Percentiles rank a stretch among this genome's conserved stretches.
Conservation (phyloP, 2,329 filamentous ascomycete species). For the Lojkania enalia region DNA sequence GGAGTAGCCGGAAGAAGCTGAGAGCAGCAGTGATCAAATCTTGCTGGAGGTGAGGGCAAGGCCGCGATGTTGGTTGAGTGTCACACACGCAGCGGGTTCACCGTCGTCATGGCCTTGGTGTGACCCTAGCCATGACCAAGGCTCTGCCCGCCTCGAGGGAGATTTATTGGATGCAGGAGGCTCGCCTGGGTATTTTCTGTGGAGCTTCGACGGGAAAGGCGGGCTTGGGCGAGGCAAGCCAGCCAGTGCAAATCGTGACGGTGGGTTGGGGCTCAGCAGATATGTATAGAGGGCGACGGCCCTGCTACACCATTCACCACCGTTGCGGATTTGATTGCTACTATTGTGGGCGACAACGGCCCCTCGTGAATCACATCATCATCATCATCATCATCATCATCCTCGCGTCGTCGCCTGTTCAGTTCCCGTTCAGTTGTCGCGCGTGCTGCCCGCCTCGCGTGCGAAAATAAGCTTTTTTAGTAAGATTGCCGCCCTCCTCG, state of each 20-base stretch:
- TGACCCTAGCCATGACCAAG: slow-evolving; percentile 34
- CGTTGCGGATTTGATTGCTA: too few relatives aligned
- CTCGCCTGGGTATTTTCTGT: slow-evolving; percentile 16
- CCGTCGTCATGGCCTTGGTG: slow-evolving; percentile 23
- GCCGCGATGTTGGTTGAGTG: slow-evolving; percentile 9
- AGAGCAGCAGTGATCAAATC: background rate
- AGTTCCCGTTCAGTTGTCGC: slow-evolving; percentile 1
- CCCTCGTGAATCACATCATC: too few relatives aligned
- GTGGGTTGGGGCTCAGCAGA: too few relatives aligned
- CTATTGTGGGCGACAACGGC: too few relatives aligned
- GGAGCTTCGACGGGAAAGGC: background rate
- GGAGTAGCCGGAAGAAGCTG: background rate
- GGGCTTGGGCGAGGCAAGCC: background rate
- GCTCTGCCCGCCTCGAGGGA: slow-evolving; percentile 7
- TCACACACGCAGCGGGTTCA: slow-evolving; percentile 8
- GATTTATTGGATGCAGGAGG: slow-evolving; percentile 21
- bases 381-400: too few relatives aligned
- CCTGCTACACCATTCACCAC: too few relatives aligned
- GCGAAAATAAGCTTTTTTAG: slow-evolving; percentile 2
- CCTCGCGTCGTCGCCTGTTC: background rate
- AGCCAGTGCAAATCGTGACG: too few relatives aligned
- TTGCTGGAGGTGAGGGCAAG: slow-evolving; percentile 11
- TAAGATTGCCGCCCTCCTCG: slow-evolving; percentile 12
- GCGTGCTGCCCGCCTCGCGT: background rate
- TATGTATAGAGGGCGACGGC: too few relatives aligned